Conservation (phyloP, 176 grass and related monocot species). For the Panicum miliaceum region DNA sequence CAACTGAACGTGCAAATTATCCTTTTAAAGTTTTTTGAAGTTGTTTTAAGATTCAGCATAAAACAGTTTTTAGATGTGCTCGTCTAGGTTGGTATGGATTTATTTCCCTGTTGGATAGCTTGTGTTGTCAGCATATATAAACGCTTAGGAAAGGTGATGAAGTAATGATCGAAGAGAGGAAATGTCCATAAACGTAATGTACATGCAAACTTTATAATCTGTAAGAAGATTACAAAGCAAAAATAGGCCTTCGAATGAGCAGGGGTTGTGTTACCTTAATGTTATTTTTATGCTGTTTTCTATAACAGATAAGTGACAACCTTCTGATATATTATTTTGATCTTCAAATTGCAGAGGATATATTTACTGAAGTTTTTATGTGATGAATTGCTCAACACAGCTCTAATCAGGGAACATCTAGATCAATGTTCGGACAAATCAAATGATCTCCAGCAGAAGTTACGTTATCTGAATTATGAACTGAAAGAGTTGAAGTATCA, state of each 20-base stretch:
- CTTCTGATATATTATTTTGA: slow-evolving; percentile 46
- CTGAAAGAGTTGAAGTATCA: slow-evolving; percentile 82
- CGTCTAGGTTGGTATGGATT: no score
- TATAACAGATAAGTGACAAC: slow-evolving; percentile 37
- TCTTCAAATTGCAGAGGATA: slow-evolving; percentile 74
- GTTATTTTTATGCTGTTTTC: slow-evolving; percentile 32
- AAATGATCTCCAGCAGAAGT: slow-evolving; percentile 86
- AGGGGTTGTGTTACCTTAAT: not conserved
- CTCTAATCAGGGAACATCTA: slow-evolving; percentile 84
- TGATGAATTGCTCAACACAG: slow-evolving; percentile 90
- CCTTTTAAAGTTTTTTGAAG: slow-evolving; percentile 13
- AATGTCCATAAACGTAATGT: not conserved
- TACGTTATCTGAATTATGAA: slow-evolving; percentile 65
- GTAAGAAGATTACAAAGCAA: not conserved
- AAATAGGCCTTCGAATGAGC: not conserved
- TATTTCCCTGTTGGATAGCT: not conserved
- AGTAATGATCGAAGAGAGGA: not conserved
- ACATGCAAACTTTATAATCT: not conserved
- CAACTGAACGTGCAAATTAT: slow-evolving; percentile 19
- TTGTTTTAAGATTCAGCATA: slow-evolving; percentile 31
- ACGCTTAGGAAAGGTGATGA: not conserved
- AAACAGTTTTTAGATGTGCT: no score
- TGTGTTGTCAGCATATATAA: slow-evolving; percentile 21
- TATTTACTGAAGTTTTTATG: slow-evolving; percentile 91
- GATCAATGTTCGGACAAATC: slow-evolving; percentile 88